Base-by-base conservation (phyloP, 495 filamentous ascomycete species). In the Delitschia confertaspora region DNA sequence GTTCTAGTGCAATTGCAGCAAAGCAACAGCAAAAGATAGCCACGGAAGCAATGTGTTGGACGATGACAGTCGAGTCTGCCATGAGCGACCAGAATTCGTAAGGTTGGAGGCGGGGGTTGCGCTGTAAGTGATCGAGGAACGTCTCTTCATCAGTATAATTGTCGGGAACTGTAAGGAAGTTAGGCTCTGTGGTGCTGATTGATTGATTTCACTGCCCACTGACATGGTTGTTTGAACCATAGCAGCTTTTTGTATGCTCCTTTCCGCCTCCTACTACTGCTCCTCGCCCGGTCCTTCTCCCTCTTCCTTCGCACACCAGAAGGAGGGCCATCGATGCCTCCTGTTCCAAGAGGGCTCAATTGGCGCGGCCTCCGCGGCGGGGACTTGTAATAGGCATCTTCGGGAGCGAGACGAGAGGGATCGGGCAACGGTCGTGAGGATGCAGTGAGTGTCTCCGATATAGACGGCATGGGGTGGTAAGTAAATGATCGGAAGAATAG, bases 81-180 rank as follows among this genome's bases (percentile, higher is more conserved):
- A 96, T 85, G 4, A 98, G 72, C 2, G 88, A 85, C 88, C 93
- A 98, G 67, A 98, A 98, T 59, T 96, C 87, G 59, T 98, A 98
- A 0, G 91, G 88, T 31, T 88, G 81, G 29, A 96, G 78, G 13
- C 88, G 80, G 9, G 89, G 91, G 61, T 98, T 98, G 17, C 89
- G 81, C 61, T 98, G 93, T 7, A 98, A 75, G 50, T 95, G 85
- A 56, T 93, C 88, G 43, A 98, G 82, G 55, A 98, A 98, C 17
- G 88, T 94, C 33, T 83, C 80, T 60, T 88, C 85, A 60, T 98
- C 91, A 35, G 93, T 96, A 64, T 95, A 96, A 60, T 98, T 98
- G 65, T 98, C 91, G 14, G 93, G 89, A 62, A 94, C 86, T 94
- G 49, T 26, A n/a, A 24, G n/a, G 38, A 16, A 52, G 22, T 14